These are phyloP conservation scores for Fusarium luffae DNA, from an alignment of 2,329 filamentous ascomycete genomes.

Conservation along the genomic window DNA sequence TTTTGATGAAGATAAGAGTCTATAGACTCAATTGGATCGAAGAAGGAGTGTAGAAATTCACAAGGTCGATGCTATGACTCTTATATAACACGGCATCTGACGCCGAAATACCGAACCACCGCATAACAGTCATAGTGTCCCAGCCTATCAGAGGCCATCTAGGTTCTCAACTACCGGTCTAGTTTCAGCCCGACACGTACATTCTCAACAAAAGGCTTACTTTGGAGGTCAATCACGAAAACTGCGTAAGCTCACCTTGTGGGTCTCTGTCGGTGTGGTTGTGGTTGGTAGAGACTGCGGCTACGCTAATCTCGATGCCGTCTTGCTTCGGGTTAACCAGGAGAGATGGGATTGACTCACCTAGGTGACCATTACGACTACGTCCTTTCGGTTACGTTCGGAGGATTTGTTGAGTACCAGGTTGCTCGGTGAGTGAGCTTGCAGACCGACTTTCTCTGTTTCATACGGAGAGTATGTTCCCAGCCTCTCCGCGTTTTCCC, in stretches of 20 bases:
- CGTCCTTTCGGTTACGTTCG: conserved; percentile 29
- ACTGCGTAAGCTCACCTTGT: conserved; percentile 24
- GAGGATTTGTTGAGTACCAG: conserved; percentile 21
- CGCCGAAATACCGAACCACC: conserved; percentile 21
- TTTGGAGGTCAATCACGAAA: conserved; percentile 28
- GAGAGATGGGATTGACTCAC: conserved; percentile 26
- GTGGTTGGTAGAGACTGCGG: conserved; percentile 22
- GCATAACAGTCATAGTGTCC: background rate
- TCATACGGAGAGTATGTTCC: no score
- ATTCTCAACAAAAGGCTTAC: conserved; percentile 31
- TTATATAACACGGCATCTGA: conserved; percentile 22
- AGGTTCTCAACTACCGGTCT: background rate
- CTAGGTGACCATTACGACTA: conserved; percentile 30
- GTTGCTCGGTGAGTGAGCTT: background rate
- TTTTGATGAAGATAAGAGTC: conserved; percentile 4
- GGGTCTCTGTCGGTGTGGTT: conserved; percentile 12
- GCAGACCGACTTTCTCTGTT: background rate
- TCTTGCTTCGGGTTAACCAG: conserved; percentile 36
- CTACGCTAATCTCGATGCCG: conserved; percentile 27
- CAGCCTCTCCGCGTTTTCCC: conserved; percentile 18
- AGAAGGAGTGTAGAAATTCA: background rate
- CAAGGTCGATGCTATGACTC: background rate
- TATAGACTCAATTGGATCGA: background rate
- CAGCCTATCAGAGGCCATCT: background rate
- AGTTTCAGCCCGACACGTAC: conserved; percentile 6